A percentile compares a stretch with the other conserved stretches of the same genome.
These are phyloP conservation scores for Trametes elegans DNA, from an alignment of 768 basidiomycete genomes.

Conservation along the genomic window DNA sequence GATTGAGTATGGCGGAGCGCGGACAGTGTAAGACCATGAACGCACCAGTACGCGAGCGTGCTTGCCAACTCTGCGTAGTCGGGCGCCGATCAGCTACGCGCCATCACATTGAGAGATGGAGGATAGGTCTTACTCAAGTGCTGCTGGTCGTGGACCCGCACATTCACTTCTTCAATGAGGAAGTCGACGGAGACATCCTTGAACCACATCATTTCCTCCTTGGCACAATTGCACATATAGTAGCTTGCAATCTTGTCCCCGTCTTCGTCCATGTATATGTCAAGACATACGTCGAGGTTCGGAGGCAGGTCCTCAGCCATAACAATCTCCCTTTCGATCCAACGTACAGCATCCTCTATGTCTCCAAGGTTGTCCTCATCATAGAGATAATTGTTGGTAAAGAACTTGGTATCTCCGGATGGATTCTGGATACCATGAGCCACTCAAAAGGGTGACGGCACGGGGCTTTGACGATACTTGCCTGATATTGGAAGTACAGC, in stretches of 20 bases:
- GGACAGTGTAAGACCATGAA: not conserved
- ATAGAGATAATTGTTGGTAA: conserved; percentile 3
- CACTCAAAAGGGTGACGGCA: too few species aligned
- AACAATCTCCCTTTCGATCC: not conserved
- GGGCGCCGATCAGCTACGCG: too few species aligned
- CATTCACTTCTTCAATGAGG: not conserved
- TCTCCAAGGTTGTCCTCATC: not conserved
- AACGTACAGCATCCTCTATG: not conserved
- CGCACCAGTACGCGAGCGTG: not conserved
- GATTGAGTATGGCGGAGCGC: too few species aligned
- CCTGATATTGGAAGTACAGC: conserved; percentile 15
- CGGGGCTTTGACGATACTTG: too few species aligned
- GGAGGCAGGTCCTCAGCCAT: not conserved
- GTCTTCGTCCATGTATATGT: not conserved
- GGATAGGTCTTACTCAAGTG: conserved; percentile 5
- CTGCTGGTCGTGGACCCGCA: not conserved
- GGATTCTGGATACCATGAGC: not conserved
- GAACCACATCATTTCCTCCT: conserved; percentile 3
- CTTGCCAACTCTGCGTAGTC: not conserved
- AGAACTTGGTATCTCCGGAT: not conserved
- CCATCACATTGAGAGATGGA: not conserved
- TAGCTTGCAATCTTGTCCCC: not conserved
- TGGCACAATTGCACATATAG: conserved; percentile 1
- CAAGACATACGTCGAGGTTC: not conserved
- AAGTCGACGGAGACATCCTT: not conserved